Evolutionary conservation across 805 yeast genomes (phyloP), one percentile per base, ranked within the genome.

Genomic region (Cyberlindnera maclurae): DNA sequence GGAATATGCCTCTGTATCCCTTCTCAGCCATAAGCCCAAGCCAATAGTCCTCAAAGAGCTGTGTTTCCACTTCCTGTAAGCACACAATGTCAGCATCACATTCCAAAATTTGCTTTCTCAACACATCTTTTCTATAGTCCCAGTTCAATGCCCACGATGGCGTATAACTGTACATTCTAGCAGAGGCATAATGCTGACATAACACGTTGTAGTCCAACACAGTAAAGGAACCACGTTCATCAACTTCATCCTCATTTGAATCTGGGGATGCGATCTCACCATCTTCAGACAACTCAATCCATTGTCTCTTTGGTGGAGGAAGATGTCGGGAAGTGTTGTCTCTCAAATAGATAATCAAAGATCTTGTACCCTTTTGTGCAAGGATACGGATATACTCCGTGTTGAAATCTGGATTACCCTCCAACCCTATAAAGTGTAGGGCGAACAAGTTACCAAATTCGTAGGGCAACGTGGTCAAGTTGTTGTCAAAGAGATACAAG

Each of bases 101-200:
- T 11, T 70, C 67, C 32, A 79, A 53, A 12, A 93, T 71, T 59
- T 93, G 95, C 45, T 82, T 77, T 40, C 79, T 77, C 46, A 93
- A 70, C 30, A 76, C 67, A 44, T 83, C 80, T 54, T 82, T 76
- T 62, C 99, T 82, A 62, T 81, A 88, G 11, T 83, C 83, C 97
- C 97, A 90, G 38, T 79, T 77, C 45, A 93, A 71, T 3, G 97
- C 99, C 97, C 98, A 93, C 2, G 95, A 77, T 16, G 97, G 97
- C 1, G 97, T 88, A 58, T 85, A 90, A 53, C 84, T 90, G 62
- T 86, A 93, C 82, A 90, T 72, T 58, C 79, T 82, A 15, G 93
- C 74, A 4, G 96, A 87, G 3, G 97, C 97, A 64, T 90, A 90
- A 59, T 84, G 93, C 58, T 90, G 97, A 61, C 98, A 93, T 58